Evolutionary conservation across 306 rosid species (phyloP).

Genomic region (Betula pendula): DNA sequence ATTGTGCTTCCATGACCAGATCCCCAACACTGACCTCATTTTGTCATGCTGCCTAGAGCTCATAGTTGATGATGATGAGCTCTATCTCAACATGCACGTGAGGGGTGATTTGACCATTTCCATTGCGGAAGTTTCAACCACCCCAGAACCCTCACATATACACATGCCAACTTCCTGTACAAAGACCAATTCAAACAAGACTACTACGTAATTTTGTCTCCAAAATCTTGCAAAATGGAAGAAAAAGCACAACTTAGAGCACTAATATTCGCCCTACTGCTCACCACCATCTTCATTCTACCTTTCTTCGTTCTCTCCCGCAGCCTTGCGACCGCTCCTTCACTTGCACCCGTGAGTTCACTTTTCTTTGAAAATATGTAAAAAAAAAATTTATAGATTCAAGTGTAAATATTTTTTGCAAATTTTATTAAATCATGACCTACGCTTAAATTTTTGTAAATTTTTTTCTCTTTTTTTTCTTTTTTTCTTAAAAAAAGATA

Average conservation of each 20-base stretch:
- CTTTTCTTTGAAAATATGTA: too few relatives aligned
- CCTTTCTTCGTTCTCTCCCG: constrained; percentile 27
- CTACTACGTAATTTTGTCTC: not conserved
- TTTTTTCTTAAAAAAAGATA: too few relatives aligned
- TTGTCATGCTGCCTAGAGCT: constrained; percentile 6
- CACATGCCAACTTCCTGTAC: constrained; percentile 3
- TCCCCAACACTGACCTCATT: not conserved
- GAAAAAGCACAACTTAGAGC: constrained; percentile 23
- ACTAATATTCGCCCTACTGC: constrained; percentile 10
- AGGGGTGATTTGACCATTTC: constrained; percentile 24
- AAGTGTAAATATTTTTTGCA: too few relatives aligned
- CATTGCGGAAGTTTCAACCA: constrained; percentile 29
- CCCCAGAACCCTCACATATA: constrained; percentile 21
- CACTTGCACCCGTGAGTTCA: constrained; percentile 50
- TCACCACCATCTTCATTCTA: constrained; percentile 19
- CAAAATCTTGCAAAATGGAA: constrained; percentile 22
- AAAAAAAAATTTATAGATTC: too few relatives aligned
- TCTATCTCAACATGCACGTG: constrained; percentile 12
- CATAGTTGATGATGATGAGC: not conserved
- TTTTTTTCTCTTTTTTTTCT: too few relatives aligned
- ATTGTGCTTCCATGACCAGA: not conserved
- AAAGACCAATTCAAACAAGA: not conserved
- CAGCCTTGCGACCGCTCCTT: constrained; percentile 30
- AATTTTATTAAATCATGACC: too few relatives aligned
- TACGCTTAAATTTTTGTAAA: too few relatives aligned